A percentile compares a stretch with the other conserved stretches of the same genome.
These are phyloP conservation scores for Aspergillus bertholletiae DNA, from an alignment of 495 filamentous ascomycete genomes.

Conservation along the genomic window DNA sequence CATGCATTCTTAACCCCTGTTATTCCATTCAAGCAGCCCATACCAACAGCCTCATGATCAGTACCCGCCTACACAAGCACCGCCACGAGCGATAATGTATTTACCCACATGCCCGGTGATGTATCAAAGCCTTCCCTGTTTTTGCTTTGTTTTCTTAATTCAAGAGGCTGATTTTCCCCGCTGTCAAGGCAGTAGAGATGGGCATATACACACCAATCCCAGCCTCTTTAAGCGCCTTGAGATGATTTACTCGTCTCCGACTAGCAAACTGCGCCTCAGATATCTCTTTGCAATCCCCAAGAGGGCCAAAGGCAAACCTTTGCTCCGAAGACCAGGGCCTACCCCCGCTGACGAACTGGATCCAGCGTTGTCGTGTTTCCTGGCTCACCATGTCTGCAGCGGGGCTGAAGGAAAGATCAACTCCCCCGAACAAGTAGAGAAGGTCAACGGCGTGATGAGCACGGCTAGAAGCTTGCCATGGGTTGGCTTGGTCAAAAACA, in stretches of 20 bases:
- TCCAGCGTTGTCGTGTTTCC: constrained; percentile 35
- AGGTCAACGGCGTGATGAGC: constrained; percentile 45
- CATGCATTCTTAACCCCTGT: no score
- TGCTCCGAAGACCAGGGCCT: constrained; percentile 26
- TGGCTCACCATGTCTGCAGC: constrained; percentile 26
- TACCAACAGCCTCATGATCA: no score
- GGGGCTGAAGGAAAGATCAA: constrained; percentile 31
- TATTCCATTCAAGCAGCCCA: no score
- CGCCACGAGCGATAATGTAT: no score
- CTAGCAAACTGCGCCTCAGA: constrained; percentile 27
- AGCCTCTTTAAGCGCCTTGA: constrained; percentile 25
- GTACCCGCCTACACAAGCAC: no score
- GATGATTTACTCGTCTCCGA: constrained; percentile 25
- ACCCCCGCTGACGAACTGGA: constrained; percentile 28
- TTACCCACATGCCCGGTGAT: no score
- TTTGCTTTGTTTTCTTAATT: constrained; percentile 18
- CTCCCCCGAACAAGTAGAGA: constrained; percentile 36
- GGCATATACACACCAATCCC: constrained; percentile 30
- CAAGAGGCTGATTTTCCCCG: constrained; percentile 36
- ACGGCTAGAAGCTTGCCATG: constrained; percentile 40
- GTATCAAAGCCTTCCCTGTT: no score
- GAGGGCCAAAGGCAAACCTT: constrained; percentile 33
- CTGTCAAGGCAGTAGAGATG: constrained; percentile 30
- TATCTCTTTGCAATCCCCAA: constrained; percentile 35
- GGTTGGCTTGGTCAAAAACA: constrained; percentile 40